Conservation (phyloP, 345 rosid species). For the Nephelium lappaceum region DNA sequence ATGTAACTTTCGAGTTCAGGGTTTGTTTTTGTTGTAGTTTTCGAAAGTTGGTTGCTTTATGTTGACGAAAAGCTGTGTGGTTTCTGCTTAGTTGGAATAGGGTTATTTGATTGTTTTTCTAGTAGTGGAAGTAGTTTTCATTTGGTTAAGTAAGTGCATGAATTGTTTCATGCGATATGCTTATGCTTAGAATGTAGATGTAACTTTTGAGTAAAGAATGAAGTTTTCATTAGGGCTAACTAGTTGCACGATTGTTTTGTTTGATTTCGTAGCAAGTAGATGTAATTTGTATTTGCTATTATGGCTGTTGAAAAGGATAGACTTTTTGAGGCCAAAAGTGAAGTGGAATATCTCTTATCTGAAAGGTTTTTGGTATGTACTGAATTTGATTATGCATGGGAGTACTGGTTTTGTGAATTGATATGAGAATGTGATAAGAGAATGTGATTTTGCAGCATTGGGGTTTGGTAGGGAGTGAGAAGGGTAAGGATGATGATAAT, state of each 20-base stretch:
- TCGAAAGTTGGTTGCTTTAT: not conserved
- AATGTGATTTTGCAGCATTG: constrained; percentile 55
- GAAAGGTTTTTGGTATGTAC: not conserved
- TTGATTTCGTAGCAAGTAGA: not conserved
- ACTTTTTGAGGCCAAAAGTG: not conserved
- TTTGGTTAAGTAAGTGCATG: too few species aligned
- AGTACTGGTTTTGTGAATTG: not conserved
- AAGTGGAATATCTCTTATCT: not conserved
- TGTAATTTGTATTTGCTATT: not conserved
- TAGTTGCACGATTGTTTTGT: not conserved
- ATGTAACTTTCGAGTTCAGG: too few species aligned
- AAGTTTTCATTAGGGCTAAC: not conserved
- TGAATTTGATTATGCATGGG: not conserved
- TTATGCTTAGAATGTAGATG: too few species aligned
- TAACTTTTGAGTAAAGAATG: too few species aligned
- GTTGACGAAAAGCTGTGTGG: not conserved
- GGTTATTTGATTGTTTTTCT: not conserved
- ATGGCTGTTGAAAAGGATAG: not conserved
- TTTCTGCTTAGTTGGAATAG: not conserved
- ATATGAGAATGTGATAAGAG: constrained; percentile 7
- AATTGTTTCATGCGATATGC: too few species aligned
- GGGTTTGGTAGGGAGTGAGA: constrained; percentile 40
- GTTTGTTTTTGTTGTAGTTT: not conserved
- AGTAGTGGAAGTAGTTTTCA: not conserved
- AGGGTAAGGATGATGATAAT: constrained; percentile 15